Evolutionary conservation across 1,284 basidiomycete species (phyloP), one percentile per base, ranked within the genome.

Genomic region (Malassezia sympodialis): DNA sequence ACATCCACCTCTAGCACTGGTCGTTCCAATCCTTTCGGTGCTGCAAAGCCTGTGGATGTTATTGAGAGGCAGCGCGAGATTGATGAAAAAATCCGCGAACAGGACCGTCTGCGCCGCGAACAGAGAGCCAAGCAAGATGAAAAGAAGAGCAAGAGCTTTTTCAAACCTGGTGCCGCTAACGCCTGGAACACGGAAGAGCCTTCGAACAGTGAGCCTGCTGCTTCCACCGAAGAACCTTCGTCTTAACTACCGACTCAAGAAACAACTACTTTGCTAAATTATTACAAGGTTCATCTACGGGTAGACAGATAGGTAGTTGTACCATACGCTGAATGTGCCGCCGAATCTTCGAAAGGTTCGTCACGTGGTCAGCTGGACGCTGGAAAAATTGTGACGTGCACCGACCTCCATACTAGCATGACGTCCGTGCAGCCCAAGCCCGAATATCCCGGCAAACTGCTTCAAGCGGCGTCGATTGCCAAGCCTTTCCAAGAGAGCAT

Each of bases 11-110:
- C 85, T 1, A 85, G 86, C 5, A 83, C 86, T 4, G 86, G 23
- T 44, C 49, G 69, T 10, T 49, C 78, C 15, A 77, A 82, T 70
- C 90, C 91, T 1, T 96, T 96, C 73, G 93, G 93, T 53, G 80
- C 81, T 49, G 93, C 93, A 37, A 89, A 87, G 68, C 90, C 91
- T 12, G 85, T 96, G 30, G 89, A 96, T 75, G 83, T 86, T 8
- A 79, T 84, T 19, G 79, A 81, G 2, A 82, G 83, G 52, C 90
- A 96, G 71, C 82, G 81, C 49, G 86, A 83, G 70, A 82, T 88
- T 10, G 75, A 81, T 26, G 81, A 85, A 47, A 63, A 62, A 53
- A 59, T 73, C 28, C 51, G 55, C n/a, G 58, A 65, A 47, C 51
- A 60, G 23, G 67, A 70, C 34, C 66, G 65, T 56, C 56, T 65